Conservation (phyloP, 2,329 filamentous ascomycete genomes). For the Epicoccum sorghinum region DNA sequence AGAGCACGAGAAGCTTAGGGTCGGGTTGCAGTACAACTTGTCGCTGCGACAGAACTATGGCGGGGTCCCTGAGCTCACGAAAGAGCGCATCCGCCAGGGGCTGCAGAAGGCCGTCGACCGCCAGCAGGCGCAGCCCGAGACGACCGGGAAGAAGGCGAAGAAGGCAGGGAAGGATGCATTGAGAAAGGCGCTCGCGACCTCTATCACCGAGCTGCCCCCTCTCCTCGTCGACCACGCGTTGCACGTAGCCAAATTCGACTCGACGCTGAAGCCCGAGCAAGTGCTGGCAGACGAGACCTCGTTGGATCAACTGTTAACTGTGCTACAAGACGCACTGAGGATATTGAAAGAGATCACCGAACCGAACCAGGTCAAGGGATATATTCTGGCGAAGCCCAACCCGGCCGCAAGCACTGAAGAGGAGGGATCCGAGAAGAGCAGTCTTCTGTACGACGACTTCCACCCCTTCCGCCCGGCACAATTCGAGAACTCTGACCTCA, state of each 20-base stretch:
- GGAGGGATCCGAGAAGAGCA: slow-evolving; percentile 51
- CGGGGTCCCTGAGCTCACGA: slow-evolving; percentile 76
- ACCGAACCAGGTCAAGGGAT: slow-evolving; percentile 73
- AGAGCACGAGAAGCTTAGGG: slow-evolving; percentile 80
- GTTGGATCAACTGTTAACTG: slow-evolving; percentile 69
- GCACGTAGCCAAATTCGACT: slow-evolving; percentile 71
- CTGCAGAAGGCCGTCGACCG: slow-evolving; percentile 70
- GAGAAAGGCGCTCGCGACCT: slow-evolving; percentile 78
- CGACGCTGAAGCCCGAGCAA: slow-evolving; percentile 68
- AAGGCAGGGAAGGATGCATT: slow-evolving; percentile 76
- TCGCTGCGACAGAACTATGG: slow-evolving; percentile 83
- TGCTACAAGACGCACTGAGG: slow-evolving; percentile 72
- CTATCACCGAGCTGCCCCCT: slow-evolving; percentile 87
- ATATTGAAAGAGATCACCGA: slow-evolving; percentile 73
- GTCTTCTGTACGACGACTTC: slow-evolving; percentile 87
- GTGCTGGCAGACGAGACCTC: slow-evolving; percentile 70
- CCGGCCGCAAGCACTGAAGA: slow-evolving; percentile 46
- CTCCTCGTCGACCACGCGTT: slow-evolving; percentile 87
- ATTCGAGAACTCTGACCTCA: slow-evolving; percentile 70
- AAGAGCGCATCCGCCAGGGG: slow-evolving; percentile 71
- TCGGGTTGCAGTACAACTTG: slow-evolving; percentile 79
- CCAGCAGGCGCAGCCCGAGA: slow-evolving; percentile 57
- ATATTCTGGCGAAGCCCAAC: slow-evolving; percentile 77
- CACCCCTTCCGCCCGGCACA: slow-evolving; percentile 89
- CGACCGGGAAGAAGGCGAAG: slow-evolving; percentile 69